Evolutionary conservation across 2,329 filamentous ascomycete genomes (phyloP).

Genomic region (Penicillium italicum): DNA sequence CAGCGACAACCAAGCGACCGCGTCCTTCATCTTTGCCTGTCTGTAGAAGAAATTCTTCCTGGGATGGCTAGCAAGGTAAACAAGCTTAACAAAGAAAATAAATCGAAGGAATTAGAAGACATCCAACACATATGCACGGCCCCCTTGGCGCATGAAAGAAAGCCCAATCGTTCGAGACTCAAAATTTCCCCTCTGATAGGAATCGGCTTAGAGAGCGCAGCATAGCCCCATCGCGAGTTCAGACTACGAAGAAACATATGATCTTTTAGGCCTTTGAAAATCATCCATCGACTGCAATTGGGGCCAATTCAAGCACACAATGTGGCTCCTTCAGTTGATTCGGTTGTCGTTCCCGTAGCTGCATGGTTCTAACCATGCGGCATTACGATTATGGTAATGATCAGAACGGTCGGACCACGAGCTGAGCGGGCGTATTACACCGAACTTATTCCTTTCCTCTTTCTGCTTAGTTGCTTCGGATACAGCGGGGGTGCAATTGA

Average conservation of each 20-base stretch:
- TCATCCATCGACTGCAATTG: background rate
- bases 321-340: slow-evolving; percentile 4
- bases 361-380: background rate
- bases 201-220: background rate
- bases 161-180: background rate
- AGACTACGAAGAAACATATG: background rate
- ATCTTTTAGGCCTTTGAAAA: accelerated
- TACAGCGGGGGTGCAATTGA: background rate
- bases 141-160: background rate
- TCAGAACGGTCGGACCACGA: background rate
- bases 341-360: background rate
- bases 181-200: background rate
- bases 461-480: background rate
- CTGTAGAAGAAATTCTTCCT: background rate
- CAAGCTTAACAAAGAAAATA: background rate
- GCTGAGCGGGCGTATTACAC: background rate
- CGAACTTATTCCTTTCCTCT: background rate
- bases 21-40: slow-evolving; percentile 11
- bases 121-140: background rate
- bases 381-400: background rate
- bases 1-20: slow-evolving; percentile 10
- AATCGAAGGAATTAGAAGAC: background rate
- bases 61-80: background rate
- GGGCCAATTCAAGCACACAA: slow-evolving; percentile 7
- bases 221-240: background rate